Evolutionary conservation across 2,329 filamentous ascomycete genomes (phyloP).

Genomic region (Fusarium algeriense): DNA sequence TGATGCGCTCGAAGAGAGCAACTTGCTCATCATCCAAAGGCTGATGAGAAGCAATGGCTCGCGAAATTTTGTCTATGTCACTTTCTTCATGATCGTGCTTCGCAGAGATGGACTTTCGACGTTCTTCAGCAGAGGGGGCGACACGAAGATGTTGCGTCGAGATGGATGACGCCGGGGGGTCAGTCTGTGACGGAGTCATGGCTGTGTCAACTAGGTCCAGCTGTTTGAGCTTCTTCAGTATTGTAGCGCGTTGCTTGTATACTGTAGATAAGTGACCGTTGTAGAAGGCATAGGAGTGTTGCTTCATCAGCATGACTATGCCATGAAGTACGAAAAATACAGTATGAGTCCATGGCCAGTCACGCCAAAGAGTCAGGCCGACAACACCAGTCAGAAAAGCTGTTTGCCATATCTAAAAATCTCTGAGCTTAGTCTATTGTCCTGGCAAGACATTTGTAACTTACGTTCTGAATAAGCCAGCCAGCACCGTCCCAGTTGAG

Average conservation of each 20-base stretch:
- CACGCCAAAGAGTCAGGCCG: conserved; percentile 74
- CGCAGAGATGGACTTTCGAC: conserved; percentile 56
- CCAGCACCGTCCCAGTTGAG: conserved; percentile 76
- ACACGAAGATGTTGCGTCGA: conserved; percentile 60
- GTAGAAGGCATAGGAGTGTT: conserved; percentile 83
- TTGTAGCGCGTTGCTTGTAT: conserved; percentile 62
- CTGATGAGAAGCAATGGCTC: conserved; percentile 70
- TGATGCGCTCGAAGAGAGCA: conserved; percentile 71
- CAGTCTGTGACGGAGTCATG: conserved; percentile 57
- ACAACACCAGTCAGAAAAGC: conserved; percentile 72
- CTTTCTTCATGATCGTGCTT: conserved; percentile 53
- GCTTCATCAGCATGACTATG: conserved; percentile 85
- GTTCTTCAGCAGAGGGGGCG: conserved; percentile 58
- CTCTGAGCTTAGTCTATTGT: not conserved
- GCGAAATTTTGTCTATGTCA: conserved; percentile 71
- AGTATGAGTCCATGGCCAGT: conserved; percentile 88
- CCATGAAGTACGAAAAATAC: conserved; percentile 82
- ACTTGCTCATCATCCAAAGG: conserved; percentile 73
- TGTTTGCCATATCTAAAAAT: conserved; percentile 73
- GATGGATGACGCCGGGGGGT: conserved; percentile 56
- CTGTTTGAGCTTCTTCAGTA: conserved; percentile 65
- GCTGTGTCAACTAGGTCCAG: conserved; percentile 66
- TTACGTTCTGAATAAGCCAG: conserved; percentile 79
- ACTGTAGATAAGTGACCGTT: conserved; percentile 78
- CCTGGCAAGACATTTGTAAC: conserved; percentile 28